These are phyloP conservation scores for Neocatenulostroma microsporum DNA, from an alignment of 2,329 filamentous ascomycete species.

Conservation along the genomic window DNA sequence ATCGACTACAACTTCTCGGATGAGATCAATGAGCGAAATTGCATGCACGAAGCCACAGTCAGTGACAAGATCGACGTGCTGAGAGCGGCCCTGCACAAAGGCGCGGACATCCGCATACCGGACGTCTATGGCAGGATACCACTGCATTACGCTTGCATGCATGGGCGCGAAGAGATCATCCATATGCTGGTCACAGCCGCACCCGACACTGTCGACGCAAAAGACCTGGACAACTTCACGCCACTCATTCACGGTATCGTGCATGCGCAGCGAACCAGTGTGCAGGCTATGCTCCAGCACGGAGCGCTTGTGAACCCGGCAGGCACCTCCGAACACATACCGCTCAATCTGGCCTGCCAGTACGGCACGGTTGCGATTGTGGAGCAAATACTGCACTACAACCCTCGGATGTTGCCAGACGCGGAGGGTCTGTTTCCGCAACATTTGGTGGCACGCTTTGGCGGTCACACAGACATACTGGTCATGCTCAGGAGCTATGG, in stretches of 20 bases:
- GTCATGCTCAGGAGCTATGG: conserved; percentile 76
- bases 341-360: conserved; percentile 89
- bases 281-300: conserved; percentile 65
- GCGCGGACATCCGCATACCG: conserved; percentile 68
- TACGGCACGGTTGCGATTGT: conserved; percentile 81
- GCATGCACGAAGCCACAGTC: conserved; percentile 91
- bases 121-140: conserved; percentile 94
- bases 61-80: conserved; percentile 78
- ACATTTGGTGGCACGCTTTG: conserved; percentile 85
- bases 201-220: conserved; percentile 69
- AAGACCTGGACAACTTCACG: conserved; percentile 96
- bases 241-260: conserved; percentile 93
- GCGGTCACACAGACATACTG: conserved; percentile 70
- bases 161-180: conserved; percentile 63
- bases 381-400: conserved; percentile 70
- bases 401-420: conserved; percentile 79
- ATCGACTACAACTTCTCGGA: conserved; percentile 92
- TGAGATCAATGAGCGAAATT: conserved; percentile 96
- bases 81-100: conserved; percentile 62
- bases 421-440: conserved; percentile 96
- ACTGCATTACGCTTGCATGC: conserved; percentile 92
- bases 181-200: conserved; percentile 35
- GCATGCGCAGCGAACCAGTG: conserved; percentile 72
- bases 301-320: conserved; percentile 79
- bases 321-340: conserved; percentile 84